A percentile compares a stretch with the other conserved stretches of the same genome.
phyloP scores from a whole-genome alignment of 768 basidiomycete species.

The Phlebiopsis gigantea region DNA sequence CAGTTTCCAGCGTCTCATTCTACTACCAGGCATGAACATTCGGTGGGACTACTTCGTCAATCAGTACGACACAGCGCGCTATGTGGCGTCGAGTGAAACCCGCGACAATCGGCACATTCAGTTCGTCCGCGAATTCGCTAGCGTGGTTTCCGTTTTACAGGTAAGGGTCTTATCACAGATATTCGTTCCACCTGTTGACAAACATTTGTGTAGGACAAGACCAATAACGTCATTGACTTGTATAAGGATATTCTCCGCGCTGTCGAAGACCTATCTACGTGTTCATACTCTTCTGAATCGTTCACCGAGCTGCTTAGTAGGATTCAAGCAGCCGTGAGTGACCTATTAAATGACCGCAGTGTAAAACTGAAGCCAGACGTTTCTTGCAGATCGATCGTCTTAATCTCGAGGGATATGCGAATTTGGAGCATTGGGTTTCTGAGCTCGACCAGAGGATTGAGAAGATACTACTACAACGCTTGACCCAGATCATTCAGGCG shows the following conservation, averaged over 20 bases:
- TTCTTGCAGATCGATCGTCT: constrained; percentile 75
- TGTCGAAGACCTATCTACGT: constrained; percentile 84
- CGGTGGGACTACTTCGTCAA: constrained; percentile 98
- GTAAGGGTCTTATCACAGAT: no score
- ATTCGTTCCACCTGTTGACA: not conserved
- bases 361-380: constrained; percentile 1
- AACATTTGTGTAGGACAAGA: constrained; percentile 67
- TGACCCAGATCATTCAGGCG: constrained; percentile 71
- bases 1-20: not conserved
- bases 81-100: constrained; percentile 67
- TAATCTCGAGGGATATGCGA: constrained; percentile 90
- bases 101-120: constrained; percentile 86
- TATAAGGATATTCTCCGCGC: constrained; percentile 81
- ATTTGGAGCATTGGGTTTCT: constrained; percentile 56
- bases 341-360: not conserved
- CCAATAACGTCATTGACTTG: constrained; percentile 87
- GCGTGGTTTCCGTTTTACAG: constrained; percentile 87
- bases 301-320: constrained; percentile 74
- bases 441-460: constrained; percentile 73
- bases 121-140: constrained; percentile 94
- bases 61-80: constrained; percentile 82
- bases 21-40: constrained; percentile 75
- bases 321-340: constrained; percentile 78
- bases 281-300: constrained; percentile 77
- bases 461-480: constrained; percentile 65